These are phyloP conservation scores for Aquanectria penicillioides DNA, from an alignment of 2,329 filamentous ascomycete species.

Conservation along the genomic window DNA sequence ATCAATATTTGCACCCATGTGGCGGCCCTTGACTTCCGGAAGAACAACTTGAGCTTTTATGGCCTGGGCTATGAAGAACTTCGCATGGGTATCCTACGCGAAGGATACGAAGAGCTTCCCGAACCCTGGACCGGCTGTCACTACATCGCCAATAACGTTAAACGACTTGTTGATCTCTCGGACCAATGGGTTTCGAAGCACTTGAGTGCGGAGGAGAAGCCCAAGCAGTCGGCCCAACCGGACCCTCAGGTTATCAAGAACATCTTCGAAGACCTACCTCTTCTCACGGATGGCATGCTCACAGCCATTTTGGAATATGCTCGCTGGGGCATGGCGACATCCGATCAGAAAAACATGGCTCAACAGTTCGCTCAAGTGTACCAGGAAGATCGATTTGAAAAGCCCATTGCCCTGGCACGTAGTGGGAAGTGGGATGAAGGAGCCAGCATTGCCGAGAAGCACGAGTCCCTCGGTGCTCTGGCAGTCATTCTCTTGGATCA, in stretches of 20 bases:
- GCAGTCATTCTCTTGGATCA: slow-evolving; percentile 66
- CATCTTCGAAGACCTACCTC: slow-evolving; percentile 60
- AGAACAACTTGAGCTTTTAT: slow-evolving; percentile 75
- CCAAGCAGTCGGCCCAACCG: slow-evolving; percentile 46
- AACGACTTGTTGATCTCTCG: slow-evolving; percentile 68
- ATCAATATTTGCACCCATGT: slow-evolving; percentile 67
- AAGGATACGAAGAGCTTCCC: slow-evolving; percentile 74
- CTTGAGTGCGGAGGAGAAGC: slow-evolving; percentile 46
- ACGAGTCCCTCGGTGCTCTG: slow-evolving; percentile 63
- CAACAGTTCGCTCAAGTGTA: slow-evolving; percentile 61
- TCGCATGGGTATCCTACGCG: slow-evolving; percentile 69
- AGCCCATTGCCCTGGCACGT: slow-evolving; percentile 63
- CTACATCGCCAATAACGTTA: slow-evolving; percentile 69
- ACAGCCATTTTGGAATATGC: slow-evolving; percentile 63
- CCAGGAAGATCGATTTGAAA: slow-evolving; percentile 60
- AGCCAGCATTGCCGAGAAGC: slow-evolving; percentile 67
- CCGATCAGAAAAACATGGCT: slow-evolving; percentile 54
- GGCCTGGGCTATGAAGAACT: slow-evolving; percentile 76
- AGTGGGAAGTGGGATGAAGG: slow-evolving; percentile 67
- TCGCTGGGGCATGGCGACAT: slow-evolving; percentile 58
- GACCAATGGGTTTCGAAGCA: slow-evolving; percentile 64
- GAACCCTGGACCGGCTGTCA: slow-evolving; percentile 87
- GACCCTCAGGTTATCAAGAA: slow-evolving; percentile 54
- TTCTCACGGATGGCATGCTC: slow-evolving; percentile 65
- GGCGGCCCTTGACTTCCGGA: slow-evolving; percentile 76